Conservation (phyloP, 2,329 filamentous ascomycete genomes). For the Raffaelea deltoideospora region DNA sequence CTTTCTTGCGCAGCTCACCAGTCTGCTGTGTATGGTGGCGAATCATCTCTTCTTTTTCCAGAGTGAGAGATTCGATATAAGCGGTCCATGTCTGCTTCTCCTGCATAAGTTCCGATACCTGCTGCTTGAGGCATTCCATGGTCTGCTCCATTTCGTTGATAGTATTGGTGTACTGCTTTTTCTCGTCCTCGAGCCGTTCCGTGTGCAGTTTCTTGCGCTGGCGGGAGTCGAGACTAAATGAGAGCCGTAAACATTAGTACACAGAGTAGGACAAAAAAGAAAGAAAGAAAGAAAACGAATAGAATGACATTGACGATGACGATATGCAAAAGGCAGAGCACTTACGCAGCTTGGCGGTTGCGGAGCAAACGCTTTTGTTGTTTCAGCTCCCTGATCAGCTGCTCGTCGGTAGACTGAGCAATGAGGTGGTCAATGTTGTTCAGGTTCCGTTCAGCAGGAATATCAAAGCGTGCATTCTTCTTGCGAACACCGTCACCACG, state of each 20-base stretch:
- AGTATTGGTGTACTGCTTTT: conserved; percentile 71
- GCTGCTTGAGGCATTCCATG: conserved; percentile 49
- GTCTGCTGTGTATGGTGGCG: conserved; percentile 79
- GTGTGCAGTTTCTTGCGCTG: conserved; percentile 98
- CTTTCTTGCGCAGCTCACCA: conserved; percentile 82
- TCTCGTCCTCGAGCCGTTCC: conserved; percentile 89
- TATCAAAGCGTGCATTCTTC: conserved; percentile 98
- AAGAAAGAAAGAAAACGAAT: conserved; percentile 1
- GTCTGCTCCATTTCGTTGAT: conserved; percentile 70
- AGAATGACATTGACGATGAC: too few relatives aligned
- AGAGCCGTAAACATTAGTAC: conserved; percentile 7
- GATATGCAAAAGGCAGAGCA: conserved; percentile 13
- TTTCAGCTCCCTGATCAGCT: conserved; percentile 95
- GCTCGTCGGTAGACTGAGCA: conserved; percentile 71
- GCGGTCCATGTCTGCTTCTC: conserved; percentile 63
- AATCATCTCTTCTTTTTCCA: conserved; percentile 88
- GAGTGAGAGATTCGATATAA: conserved; percentile 59
- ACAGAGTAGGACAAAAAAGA: conserved; percentile 5
- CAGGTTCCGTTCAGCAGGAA: conserved; percentile 83
- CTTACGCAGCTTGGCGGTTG: conserved; percentile 94
- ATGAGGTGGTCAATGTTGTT: conserved; percentile 93
- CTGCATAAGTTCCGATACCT: conserved; percentile 54
- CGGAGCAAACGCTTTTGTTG: conserved; percentile 90
- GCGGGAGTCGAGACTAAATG: conserved; percentile 70
- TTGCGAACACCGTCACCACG: conserved; percentile 86